Evolutionary conservation across 352 stramenopile species (phyloP), one percentile per base, ranked within the genome.

Genomic region (Plasmopara halstedii): DNA sequence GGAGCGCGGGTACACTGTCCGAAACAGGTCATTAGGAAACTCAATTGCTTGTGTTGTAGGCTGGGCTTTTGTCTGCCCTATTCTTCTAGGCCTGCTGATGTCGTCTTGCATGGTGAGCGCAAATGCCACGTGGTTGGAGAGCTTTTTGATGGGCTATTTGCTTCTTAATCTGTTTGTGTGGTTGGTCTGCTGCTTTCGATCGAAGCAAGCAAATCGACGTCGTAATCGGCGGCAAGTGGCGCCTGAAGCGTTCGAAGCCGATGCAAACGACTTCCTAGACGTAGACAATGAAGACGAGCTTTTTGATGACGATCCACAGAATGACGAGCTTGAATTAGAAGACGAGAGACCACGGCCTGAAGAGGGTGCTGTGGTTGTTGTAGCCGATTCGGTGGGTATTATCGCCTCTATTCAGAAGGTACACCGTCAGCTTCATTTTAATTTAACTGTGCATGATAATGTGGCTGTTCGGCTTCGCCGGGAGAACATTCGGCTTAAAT

Each of bases 71-170:
- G 51, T 87, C 17, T 84, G 71, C 29, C 83, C 81, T 8, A 67
- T 85, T 27, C 54, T 91, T 25, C 33, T 88, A n/a, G 83, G 80
- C 2, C 77, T 83, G 15, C 20, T 90, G 19, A 40, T 89, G 19
- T 57, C 69, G 1, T 62, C 59, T 25, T 78, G 73, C 38, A 64
- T 86, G 29, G 62, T 71, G 6, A 55, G 49, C 17, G 61, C 73
- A 8, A 66, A 79, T 25, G 62, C 60, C 8, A 71, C 70, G 15
- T 62, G 57, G 40, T 53, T 77, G 25, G 77, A 88, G 53, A 77
- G 62, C n/a, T 86, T 87, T 31, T 71, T 80, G 54, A 69, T 88
- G 57, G 82, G 82, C 10, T 91, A 86, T 43, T 62, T 90, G 36
- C 33, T 75, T 9, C 72, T 88, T 39, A 88, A 94, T 59, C 21